Conservation (phyloP, 164 flowering plant species). For the Liquidambar formosana region DNA sequence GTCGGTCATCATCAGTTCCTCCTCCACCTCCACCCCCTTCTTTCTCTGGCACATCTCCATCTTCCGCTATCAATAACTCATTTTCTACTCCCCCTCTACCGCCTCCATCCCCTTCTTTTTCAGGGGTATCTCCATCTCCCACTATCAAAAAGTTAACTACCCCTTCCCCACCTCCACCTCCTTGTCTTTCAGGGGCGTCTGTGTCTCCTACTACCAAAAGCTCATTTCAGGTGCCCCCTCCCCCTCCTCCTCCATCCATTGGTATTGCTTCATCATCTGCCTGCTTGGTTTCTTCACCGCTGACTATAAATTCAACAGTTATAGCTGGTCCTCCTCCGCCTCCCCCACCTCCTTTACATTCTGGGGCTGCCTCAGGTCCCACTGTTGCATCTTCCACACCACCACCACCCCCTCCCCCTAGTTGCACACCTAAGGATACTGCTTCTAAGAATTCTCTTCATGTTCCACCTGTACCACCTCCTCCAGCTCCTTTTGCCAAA, state of each 20-base stretch:
- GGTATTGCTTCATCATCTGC: constrained; percentile 8
- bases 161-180: constrained; percentile 11
- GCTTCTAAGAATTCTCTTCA: constrained; percentile 20
- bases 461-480: constrained; percentile 53
- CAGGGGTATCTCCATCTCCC: constrained; percentile 14
- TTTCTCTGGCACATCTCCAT: background rate
- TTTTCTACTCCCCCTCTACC: constrained; percentile 17
- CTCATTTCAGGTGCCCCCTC: constrained; percentile 12
- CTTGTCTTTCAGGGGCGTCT: constrained; percentile 10
- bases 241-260: constrained; percentile 18
- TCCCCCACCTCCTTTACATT: constrained; percentile 32
- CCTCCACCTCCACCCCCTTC: constrained; percentile 25
- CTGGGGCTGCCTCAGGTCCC: constrained; percentile 16
- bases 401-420: constrained; percentile 39
- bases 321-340: constrained; percentile 31
- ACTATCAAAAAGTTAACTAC: constrained; percentile 3
- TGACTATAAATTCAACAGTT: background rate
- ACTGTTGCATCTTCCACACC: constrained; percentile 22
- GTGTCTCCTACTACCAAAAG: constrained; percentile 3
- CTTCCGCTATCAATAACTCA: background rate
- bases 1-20: constrained; percentile 4
- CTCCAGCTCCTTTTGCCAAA: constrained; percentile 44
- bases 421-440: constrained; percentile 18
- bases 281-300: background rate
- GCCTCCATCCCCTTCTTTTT: constrained; percentile 19